Evolutionary conservation across 108 stramenopile genomes (phyloP), one percentile per base, ranked within the genome.

Genomic region (Pseudonitzschia pungens): DNA sequence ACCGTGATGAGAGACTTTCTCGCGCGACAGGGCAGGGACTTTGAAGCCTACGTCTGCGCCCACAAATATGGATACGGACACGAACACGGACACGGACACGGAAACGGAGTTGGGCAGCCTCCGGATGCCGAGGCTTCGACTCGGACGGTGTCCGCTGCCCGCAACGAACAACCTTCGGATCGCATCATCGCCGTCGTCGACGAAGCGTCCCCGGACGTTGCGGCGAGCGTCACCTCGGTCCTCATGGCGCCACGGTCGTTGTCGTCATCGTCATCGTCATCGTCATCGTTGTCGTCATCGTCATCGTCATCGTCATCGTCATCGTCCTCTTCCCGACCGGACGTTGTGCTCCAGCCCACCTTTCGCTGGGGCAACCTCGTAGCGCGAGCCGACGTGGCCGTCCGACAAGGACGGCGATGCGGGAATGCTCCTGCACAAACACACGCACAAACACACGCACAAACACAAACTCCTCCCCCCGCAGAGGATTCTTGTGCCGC

Each of bases 1-100:
- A n/a, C n/a, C 27, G 15, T 26, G 28, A 62, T 62, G 60, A 62
- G 29, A n/a, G 60, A 62, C 0, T 62, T 40, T 62, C n/a, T 62
- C 14, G 15, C n/a, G 11, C 60, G 60, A 1, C 20, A 62, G 12
- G 60, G 60, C 10, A 21, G 14, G 9, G 32, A 62, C 4, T 62
- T 62, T 33, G 60, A 62, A 40, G n/a, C 36, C 26, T 40, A 62
- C 36, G 60, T 62, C 11, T 62, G 31, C 20, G 18, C 32, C 0
- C 60, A 62, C 27, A 62, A 62, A 62, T 62, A 40, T 15, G 60
- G 60, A 62, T 62, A 62, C 22, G 2, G 20, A 0, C 20, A 40
- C 20, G 29, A 36, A 15, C 4, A 42, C 32, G 18, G 29, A 0
- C 28, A 11, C 60, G 36, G 29, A 18, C 14, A 18, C 10, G 10